Conservation (phyloP, 106 monocot species). For the Xerophyta viscosa region DNA sequence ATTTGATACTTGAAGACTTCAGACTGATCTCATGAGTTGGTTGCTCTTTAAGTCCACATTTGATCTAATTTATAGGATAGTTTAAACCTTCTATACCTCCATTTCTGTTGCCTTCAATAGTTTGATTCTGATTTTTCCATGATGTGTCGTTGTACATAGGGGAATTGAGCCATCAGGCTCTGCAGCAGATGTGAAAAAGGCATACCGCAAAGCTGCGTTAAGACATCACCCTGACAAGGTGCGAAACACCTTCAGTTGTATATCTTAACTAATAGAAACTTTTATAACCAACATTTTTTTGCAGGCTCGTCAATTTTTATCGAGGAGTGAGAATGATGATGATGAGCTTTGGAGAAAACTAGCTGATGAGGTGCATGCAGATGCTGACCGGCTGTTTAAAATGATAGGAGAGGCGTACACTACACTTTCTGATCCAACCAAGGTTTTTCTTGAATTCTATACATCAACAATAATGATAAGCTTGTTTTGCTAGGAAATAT, state of each 20-base stretch:
- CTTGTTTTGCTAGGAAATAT: too few relatives aligned
- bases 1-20: too few relatives aligned
- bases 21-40: too few relatives aligned
- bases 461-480: too few relatives aligned
- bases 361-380: constrained; percentile 52
- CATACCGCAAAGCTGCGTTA: constrained; percentile 86
- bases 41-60: too few relatives aligned
- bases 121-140: too few relatives aligned
- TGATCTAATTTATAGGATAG: too few relatives aligned
- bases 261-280: too few relatives aligned
- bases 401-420: constrained; percentile 88
- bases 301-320: constrained; percentile 77
- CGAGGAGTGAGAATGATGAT: constrained; percentile 56
- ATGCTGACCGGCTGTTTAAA: constrained; percentile 89
- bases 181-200: constrained; percentile 77
- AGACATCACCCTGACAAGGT: constrained; percentile 98
- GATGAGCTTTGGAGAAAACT: constrained; percentile 73
- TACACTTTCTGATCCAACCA: constrained; percentile 65
- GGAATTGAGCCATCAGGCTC: constrained; percentile 76
- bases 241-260: not conserved
- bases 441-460: constrained; percentile 42
- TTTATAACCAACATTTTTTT: constrained; percentile 7
- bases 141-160: constrained; percentile 23
- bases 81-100: too few relatives aligned
- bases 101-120: too few relatives aligned